Conservation (phyloP, 2,329 filamentous ascomycete species). For the Elsinoe necatrix region DNA sequence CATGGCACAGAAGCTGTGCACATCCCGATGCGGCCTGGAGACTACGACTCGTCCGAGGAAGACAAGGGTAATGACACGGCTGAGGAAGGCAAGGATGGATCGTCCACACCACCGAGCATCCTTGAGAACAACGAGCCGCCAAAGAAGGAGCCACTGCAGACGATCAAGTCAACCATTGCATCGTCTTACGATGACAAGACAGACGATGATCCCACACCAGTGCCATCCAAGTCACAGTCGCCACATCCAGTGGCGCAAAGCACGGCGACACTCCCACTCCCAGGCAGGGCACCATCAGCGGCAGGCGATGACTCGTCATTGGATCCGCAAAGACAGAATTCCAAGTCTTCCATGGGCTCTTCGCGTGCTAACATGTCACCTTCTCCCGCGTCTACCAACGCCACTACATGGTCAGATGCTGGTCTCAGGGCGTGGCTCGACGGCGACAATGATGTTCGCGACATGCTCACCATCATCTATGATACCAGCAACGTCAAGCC, state of each 20-base stretch:
- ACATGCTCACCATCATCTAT: conserved; percentile 84
- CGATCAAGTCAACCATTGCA: background rate
- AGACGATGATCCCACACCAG: conserved; percentile 27
- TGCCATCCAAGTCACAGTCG: conserved; percentile 23
- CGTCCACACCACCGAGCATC: conserved; percentile 26
- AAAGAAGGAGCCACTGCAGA: background rate
- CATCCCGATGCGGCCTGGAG: conserved; percentile 24
- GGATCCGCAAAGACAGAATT: conserved; percentile 11
- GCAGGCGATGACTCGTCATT: conserved; percentile 4
- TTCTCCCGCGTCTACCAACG: conserved; percentile 49
- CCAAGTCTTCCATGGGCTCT: conserved; percentile 6
- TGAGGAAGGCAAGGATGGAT: conserved; percentile 19
- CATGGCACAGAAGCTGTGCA: conserved; percentile 32
- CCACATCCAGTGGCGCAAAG: conserved; percentile 19
- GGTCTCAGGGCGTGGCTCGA: conserved; percentile 85
- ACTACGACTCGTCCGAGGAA: conserved; percentile 17
- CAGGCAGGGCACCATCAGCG: background rate
- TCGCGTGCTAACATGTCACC: conserved; percentile 23
- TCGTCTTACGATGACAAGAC: background rate
- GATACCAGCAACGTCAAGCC: conserved; percentile 79
- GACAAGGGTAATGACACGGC: conserved; percentile 19
- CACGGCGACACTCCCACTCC: background rate
- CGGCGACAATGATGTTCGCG: conserved; percentile 71
- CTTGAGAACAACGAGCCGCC: conserved; percentile 21
- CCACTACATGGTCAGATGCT: conserved; percentile 74